These are phyloP conservation scores for Xylaria nigripes DNA, from an alignment of 495 filamentous ascomycete genomes.

Conservation along the genomic window DNA sequence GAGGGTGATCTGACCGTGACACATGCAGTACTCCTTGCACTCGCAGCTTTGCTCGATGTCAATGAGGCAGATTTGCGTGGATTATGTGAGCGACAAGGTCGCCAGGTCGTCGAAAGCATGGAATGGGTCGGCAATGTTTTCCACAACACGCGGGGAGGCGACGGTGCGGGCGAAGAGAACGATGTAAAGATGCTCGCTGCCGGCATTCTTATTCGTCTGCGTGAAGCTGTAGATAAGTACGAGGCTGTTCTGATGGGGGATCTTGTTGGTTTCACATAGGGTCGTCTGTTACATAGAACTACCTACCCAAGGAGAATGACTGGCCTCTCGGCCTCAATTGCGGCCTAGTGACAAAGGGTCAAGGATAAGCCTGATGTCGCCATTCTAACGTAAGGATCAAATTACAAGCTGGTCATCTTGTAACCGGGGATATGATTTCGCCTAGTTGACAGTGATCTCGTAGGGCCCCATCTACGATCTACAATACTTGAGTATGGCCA, in stretches of 20 bases:
- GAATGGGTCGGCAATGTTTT: constrained; percentile 41
- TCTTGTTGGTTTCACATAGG: constrained; percentile 41
- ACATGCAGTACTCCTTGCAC: constrained; percentile 65
- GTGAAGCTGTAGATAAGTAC: constrained; percentile 75
- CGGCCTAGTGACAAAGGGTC: too few relatives aligned
- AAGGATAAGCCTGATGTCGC: too few relatives aligned
- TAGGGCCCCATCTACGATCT: too few relatives aligned
- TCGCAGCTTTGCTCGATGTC: constrained; percentile 77
- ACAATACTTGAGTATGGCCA: too few relatives aligned
- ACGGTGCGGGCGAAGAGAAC: constrained; percentile 48
- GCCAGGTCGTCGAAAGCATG: constrained; percentile 48
- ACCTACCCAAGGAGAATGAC: background rate
- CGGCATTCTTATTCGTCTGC: constrained; percentile 67
- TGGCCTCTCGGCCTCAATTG: background rate
- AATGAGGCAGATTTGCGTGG: constrained; percentile 69
- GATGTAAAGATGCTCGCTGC: constrained; percentile 66
- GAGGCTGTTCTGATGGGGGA: constrained; percentile 57
- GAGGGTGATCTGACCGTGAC: constrained; percentile 53
- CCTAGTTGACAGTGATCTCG: too few relatives aligned
- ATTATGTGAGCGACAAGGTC: constrained; percentile 55
- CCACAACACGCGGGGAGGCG: constrained; percentile 32
- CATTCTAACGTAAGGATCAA: too few relatives aligned
- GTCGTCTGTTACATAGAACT: background rate
- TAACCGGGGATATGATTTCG: too few relatives aligned
- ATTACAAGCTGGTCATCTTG: too few relatives aligned